Evolutionary conservation across 345 rosid genomes (phyloP), one percentile per base, ranked within the genome.

Genomic region (Salix caprea): DNA sequence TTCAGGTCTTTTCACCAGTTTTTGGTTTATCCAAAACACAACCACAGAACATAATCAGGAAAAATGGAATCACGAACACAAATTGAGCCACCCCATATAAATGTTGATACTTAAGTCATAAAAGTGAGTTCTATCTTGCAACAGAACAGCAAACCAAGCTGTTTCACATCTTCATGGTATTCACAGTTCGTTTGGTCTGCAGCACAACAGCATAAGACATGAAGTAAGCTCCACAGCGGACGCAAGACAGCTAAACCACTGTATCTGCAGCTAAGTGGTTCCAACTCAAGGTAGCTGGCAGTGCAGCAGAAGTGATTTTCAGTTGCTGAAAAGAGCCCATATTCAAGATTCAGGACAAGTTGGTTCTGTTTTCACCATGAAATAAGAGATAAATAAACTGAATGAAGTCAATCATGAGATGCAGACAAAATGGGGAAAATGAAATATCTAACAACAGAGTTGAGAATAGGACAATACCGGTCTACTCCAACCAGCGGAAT

Each of bases 311-410:
- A 19, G 32, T 37, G 30, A 69, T 73, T 34, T 76, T 39, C 67
- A 71, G 72, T 71, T 78, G 74, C 58, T 1, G 16, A 54, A 28
- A 30, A 21, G 15, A 15, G 46, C 37, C 32, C 32, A 65, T 36
- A 34, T 70, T 37, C 71, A 42, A 16, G 64, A 71, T 75, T 65
- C 74, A 36, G 18, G 54, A 40, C 67, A 8, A 8, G 65, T 37
- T 40, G 62, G 78, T 78, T 78, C 81, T 34, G 52, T 61, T 68
- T 79, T 79, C 74, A 69, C 78, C 78, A 74, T 74, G 7, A 21
- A 28, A 67, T 34, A 62, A 15, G 36, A 32, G 16, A 18, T n/a
- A n/a, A 30, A 50, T 21, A 19, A 52, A 72, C 67, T 28, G 19
- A 4, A 24, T 4, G 26, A 73, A 15, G 14, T 70, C 65, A 60